Conservation (phyloP, 78 protist genomes). For the Isochrysis galbana region DNA sequence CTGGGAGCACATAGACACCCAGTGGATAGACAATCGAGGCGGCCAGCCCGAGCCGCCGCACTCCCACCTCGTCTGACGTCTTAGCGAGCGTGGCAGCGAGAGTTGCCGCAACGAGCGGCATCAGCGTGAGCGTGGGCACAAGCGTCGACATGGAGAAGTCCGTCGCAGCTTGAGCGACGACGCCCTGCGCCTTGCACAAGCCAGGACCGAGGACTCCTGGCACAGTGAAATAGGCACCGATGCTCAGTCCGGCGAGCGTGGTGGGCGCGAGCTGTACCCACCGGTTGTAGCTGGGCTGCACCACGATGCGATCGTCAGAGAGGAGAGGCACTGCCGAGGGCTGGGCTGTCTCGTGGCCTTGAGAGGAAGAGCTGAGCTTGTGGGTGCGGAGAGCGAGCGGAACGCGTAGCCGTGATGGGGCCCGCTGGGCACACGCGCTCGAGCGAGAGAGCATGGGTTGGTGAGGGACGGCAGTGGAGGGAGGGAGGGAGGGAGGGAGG, state of each 20-base stretch:
- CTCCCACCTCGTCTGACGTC: background rate
- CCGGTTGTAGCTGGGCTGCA: background rate
- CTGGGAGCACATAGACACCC: background rate
- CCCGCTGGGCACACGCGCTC: background rate
- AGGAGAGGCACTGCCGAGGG: too few species aligned
- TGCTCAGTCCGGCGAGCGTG: background rate
- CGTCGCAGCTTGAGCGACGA: background rate
- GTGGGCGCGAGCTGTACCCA: background rate
- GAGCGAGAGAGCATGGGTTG: background rate
- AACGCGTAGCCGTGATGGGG: background rate
- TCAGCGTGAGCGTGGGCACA: background rate
- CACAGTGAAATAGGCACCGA: background rate
- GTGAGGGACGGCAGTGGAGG: too few species aligned
- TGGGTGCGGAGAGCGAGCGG: background rate
- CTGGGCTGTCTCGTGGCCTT: too few species aligned
- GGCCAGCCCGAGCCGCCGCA: background rate
- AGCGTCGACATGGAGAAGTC: background rate
- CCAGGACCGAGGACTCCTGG: background rate
- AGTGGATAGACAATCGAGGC: background rate
- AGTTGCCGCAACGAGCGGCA: background rate
- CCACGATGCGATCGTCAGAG: background rate
- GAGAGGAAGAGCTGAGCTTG: background rate
- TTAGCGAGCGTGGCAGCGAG: background rate
- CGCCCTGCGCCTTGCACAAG: background rate
- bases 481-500: too few species aligned